Conservation (phyloP, 306 rosid species). For the Acmispon strigosus region DNA sequence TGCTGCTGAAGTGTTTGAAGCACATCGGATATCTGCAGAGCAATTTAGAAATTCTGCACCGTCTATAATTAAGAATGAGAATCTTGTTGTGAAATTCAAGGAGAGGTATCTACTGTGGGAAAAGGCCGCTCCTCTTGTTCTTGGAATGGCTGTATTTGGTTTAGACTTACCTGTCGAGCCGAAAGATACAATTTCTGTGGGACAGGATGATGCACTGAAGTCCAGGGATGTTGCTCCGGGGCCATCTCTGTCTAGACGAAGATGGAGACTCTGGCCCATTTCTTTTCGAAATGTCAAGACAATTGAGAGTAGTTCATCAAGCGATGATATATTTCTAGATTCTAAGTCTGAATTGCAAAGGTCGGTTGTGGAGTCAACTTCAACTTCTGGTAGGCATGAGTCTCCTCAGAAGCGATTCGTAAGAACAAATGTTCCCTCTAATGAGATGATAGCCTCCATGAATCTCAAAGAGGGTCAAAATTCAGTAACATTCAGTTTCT, state of each 20-base stretch:
- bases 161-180: constrained; percentile 57
- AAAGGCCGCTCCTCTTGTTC: constrained; percentile 77
- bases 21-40: constrained; percentile 47
- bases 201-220: constrained; percentile 45
- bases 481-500: constrained; percentile 77
- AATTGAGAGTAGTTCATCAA: constrained; percentile 57
- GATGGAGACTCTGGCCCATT: constrained; percentile 93
- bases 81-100: constrained; percentile 52
- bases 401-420: constrained; percentile 61
- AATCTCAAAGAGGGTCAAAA: constrained; percentile 95
- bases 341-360: constrained; percentile 43
- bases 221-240: constrained; percentile 38
- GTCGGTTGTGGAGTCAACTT: constrained; percentile 37
- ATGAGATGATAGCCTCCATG: constrained; percentile 89
- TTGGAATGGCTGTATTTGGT: constrained; percentile 72
- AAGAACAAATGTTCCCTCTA: constrained; percentile 90
- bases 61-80: constrained; percentile 58
- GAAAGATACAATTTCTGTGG: constrained; percentile 74
- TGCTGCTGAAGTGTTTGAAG: constrained; percentile 72
- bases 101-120: constrained; percentile 77
- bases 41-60: constrained; percentile 55
- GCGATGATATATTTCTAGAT: constrained; percentile 79
- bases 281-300: constrained; percentile 89
- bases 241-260: constrained; percentile 54
- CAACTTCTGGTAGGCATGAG: constrained; percentile 25